Evolutionary conservation across 148 eudicot species (phyloP), one percentile per base, ranked within the genome.

Genomic region (Rhododendron henanense): DNA sequence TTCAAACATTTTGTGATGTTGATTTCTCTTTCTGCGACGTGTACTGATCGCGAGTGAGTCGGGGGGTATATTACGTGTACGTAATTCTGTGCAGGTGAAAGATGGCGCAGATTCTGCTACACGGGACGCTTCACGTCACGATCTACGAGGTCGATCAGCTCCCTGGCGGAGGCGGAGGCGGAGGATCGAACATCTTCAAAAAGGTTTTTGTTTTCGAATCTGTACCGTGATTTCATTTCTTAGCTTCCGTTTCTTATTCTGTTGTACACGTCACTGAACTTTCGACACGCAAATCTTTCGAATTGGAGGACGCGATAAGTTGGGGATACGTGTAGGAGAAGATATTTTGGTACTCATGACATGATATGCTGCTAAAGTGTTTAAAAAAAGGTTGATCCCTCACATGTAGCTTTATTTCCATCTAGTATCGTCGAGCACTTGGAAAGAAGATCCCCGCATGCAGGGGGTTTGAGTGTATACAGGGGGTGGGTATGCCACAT

Each of bases 101-200:
- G 84, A 95, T 95, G 98, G 93, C 94, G 78, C 92, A 90, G 80
- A 87, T 91, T 59, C 85, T 94, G 92, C 93, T 96, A 31, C 98
- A 96, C 86, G 98, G 98, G 25, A 96, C 97, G 47, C 92, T 96
- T 71, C 96, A 96, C 85, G 96, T 87, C 16, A 94, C 97, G 19
- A 90, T 96, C 81, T 93, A 25, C 65, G 97, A 96, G 88, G 97
- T 96, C 37, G 89, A 87, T 82, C 88, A 80, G 74, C 93, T 96
- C n/a, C 93, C 87, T 23, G n/a, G 48, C n/a, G 50, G 84, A 61
- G 91, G 91, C 9, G 88, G 86, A 14, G 88, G 89, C n/a, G n/a
- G n/a, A n/a, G n/a, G n/a, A 3, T 90, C 87, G 5, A 84, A 90
- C 82, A 71, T 96, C 76, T 93, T 95, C 79, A 85, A 91, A 57